Conservation (phyloP, 345 rosid genomes). For the Camelina sativa region DNA sequence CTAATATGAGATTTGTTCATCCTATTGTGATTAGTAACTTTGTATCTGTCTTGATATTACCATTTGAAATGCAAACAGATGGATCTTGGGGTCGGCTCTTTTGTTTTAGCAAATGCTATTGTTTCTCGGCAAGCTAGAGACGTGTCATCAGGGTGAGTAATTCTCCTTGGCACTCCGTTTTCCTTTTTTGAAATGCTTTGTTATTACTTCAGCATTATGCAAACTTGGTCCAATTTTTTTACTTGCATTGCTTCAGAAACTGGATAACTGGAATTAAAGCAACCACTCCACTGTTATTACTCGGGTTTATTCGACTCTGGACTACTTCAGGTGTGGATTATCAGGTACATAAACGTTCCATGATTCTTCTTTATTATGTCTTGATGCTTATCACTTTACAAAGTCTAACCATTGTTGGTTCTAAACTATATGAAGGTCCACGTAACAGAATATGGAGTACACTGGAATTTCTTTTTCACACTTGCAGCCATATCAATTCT, state of each 20-base stretch:
- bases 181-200: not conserved
- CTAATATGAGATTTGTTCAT: not conserved
- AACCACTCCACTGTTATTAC: constrained; percentile 63
- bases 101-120: constrained; percentile 75
- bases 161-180: constrained; percentile 3
- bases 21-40: not conserved
- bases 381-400: constrained; percentile 12
- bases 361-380: not conserved
- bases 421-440: constrained; percentile 60
- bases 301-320: constrained; percentile 79
- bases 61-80: constrained; percentile 56
- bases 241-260: constrained; percentile 50
- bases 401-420: constrained; percentile 19
- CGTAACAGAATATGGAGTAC: constrained; percentile 84
- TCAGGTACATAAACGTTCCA: constrained; percentile 59
- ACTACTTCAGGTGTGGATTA: constrained; percentile 78
- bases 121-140: constrained; percentile 85
- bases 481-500: constrained; percentile 81
- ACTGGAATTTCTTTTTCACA: constrained; percentile 97
- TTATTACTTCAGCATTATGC: constrained; percentile 4
- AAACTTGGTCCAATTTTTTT: not conserved
- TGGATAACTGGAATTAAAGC: constrained; percentile 63
- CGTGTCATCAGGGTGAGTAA: constrained; percentile 59
- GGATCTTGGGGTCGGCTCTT: constrained; percentile 98
- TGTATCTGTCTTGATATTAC: not conserved